Percentiles rank a stretch among this genome's conserved stretches.
phyloP scores from a whole-genome alignment of 116 monocot genomes.

The Papilionanthe hybrid region DNA sequence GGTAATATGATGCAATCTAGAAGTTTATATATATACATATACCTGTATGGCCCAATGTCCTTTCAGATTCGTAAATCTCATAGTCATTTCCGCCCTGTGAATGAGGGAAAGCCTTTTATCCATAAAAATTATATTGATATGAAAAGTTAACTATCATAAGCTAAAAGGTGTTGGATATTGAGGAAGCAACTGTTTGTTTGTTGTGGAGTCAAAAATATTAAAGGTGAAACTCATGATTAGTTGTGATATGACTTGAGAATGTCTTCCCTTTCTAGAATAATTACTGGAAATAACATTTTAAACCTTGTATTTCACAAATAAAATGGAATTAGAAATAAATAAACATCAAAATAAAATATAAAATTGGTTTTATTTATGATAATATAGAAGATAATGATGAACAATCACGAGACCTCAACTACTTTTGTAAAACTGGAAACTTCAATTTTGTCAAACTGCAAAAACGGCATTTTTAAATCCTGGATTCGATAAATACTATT shows the following conservation, averaged over 20 bases:
- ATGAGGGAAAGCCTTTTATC: neutral
- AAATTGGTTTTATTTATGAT: neutral
- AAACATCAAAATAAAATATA: neutral
- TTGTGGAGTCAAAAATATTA: neutral
- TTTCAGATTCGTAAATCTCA: constrained; percentile 91
- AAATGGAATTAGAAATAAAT: neutral
- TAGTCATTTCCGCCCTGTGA: constrained; percentile 88
- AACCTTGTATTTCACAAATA: neutral
- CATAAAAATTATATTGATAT: neutral
- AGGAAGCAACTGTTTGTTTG: neutral
- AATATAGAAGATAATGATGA: neutral
- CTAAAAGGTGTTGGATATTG: neutral
- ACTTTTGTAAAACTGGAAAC: neutral
- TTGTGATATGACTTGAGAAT: neutral
- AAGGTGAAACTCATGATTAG: neutral
- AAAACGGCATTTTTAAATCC: too few species aligned
- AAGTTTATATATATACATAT: neutral
- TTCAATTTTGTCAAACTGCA: neutral
- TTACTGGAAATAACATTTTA: neutral
- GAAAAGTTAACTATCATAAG: neutral
- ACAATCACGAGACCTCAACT: neutral
- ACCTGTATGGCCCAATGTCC: constrained; percentile 91
- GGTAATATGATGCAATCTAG: too few species aligned
- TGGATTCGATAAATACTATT: too few species aligned
- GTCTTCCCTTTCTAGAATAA: neutral